phyloP scores from a whole-genome alignment of 2,329 filamentous ascomycete species.

The Trichophyton simii region DNA sequence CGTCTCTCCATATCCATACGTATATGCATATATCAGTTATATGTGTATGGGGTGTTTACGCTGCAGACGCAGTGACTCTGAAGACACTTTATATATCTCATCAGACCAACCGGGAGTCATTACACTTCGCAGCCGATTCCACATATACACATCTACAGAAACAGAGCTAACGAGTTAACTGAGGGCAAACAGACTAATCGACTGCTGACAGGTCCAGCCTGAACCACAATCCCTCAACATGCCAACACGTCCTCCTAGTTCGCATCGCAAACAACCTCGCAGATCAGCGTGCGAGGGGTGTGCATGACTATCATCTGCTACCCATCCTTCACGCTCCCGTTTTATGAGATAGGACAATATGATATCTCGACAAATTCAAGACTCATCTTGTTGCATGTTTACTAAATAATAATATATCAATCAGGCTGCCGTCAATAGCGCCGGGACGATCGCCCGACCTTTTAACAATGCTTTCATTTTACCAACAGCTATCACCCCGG shows the following conservation, averaged over 20 bases:
- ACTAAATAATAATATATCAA: background rate
- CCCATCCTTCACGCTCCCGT: background rate
- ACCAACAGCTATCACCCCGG: background rate
- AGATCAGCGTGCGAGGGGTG: background rate
- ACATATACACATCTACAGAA: background rate
- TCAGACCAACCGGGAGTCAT: background rate
- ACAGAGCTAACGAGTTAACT: background rate
- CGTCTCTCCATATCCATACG: background rate
- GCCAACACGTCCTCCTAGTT: background rate
- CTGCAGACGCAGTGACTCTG: background rate
- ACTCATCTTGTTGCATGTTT: background rate
- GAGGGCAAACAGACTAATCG: background rate
- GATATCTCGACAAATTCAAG: background rate
- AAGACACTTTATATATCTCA: background rate
- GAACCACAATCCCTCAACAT: background rate
- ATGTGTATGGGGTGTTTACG: background rate
- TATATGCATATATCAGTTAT: too few relatives aligned
- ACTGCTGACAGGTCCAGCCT: background rate
- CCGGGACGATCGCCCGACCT: background rate
- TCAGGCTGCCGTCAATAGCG: background rate
- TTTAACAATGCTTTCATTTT: background rate
- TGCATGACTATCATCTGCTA: background rate
- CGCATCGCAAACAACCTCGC: background rate
- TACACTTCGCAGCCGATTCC: background rate
- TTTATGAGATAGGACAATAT: background rate